These are phyloP conservation scores for Micromonas pusilla DNA, from an alignment of 139 green algal genomes.

Conservation along the genomic window DNA sequence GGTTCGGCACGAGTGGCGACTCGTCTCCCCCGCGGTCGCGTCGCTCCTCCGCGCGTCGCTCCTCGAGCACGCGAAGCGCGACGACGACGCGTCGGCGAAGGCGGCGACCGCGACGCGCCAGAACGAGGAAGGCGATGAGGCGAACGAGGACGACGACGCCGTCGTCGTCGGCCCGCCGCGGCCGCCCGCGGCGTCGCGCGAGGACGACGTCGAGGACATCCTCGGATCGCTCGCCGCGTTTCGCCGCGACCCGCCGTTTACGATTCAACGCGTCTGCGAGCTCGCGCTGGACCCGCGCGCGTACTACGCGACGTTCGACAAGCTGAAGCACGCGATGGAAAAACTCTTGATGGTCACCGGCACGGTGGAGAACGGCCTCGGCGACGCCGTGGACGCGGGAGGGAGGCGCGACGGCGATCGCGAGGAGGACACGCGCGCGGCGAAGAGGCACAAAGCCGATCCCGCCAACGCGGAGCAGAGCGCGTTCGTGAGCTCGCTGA, in stretches of 20 bases:
- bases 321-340: background rate
- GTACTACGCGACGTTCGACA: conserved; percentile 12
- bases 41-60: no score
- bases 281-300: background rate
- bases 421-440: background rate
- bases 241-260: conserved; percentile 11
- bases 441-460: background rate
- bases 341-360: background rate
- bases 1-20: no score
- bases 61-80: no score
- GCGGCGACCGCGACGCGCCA: no score
- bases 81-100: no score
- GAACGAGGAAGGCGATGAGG: no score
- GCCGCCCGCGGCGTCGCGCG: no score
- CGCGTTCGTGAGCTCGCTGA: background rate
- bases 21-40: no score
- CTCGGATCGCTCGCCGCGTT: background rate
- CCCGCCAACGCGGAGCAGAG: background rate
- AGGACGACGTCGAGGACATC: background rate
- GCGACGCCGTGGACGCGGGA: no score
- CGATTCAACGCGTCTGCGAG: conserved; percentile 17
- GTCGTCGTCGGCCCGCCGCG: background rate
- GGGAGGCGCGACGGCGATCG: no score
- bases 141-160: no score
- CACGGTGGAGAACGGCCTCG: background rate